Conservation (phyloP, 805 yeast species). For the Candida xyloterini region DNA sequence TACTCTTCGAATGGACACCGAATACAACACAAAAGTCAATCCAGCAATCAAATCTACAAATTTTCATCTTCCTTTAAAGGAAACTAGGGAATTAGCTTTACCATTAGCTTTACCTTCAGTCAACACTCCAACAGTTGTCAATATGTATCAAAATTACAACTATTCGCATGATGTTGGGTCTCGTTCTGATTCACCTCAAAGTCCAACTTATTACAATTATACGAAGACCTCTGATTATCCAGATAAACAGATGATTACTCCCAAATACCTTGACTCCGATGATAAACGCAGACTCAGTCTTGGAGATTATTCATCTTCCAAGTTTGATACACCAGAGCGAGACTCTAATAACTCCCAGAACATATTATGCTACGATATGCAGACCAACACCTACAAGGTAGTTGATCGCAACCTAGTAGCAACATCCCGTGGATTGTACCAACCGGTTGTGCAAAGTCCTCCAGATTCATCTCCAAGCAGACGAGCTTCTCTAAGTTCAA, state of each 20-base stretch:
- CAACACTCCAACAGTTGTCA: neutral
- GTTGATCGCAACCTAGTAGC: constrained; percentile 3
- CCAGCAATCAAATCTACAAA: no score
- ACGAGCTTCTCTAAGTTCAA: constrained; percentile 2
- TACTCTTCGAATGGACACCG: no score
- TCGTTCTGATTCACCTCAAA: neutral
- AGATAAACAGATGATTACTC: neutral
- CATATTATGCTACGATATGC: constrained; percentile 13
- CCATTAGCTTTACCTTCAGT: neutral
- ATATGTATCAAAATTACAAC: neutral
- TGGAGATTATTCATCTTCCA: neutral
- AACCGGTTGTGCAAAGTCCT: constrained; percentile 1
- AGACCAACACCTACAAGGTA: constrained; percentile 11
- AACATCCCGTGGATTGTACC: neutral
- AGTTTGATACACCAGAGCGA: neutral
- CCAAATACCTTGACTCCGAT: neutral
- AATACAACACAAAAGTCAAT: no score
- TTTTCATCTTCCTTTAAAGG: neutral
- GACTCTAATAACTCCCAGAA: neutral
- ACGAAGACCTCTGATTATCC: neutral
- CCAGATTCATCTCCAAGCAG: constrained; percentile 2
- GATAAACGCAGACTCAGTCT: constrained; percentile 3
- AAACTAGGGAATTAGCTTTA: neutral
- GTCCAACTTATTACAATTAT: constrained; percentile 4
- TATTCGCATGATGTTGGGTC: neutral